Conservation (phyloP, 176 grass and related monocot species). For the Rhynchospora tenuis region DNA sequence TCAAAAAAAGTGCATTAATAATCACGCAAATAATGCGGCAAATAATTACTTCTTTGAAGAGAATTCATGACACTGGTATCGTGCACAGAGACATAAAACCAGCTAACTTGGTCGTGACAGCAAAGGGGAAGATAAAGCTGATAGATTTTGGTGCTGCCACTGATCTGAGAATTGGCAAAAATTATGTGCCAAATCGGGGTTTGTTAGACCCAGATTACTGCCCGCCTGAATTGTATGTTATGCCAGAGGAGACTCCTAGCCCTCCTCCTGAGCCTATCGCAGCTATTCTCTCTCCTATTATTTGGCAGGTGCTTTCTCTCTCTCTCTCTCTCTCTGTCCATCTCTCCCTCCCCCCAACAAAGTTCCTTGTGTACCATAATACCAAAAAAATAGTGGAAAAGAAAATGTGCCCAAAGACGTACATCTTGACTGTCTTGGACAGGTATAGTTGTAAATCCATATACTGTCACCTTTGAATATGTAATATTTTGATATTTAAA, state of each 20-base stretch:
- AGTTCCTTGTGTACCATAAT: no score
- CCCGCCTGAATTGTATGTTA: slow-evolving; percentile 89
- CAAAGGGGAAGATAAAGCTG: slow-evolving; percentile 79
- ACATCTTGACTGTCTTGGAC: background rate
- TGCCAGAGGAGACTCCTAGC: slow-evolving; percentile 82
- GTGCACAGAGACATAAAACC: slow-evolving; percentile 95
- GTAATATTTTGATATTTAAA: no score
- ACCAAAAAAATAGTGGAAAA: background rate
- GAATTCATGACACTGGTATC: slow-evolving; percentile 86
- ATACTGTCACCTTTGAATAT: background rate
- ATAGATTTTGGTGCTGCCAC: slow-evolving; percentile 98
- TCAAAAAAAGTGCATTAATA: slow-evolving; percentile 54
- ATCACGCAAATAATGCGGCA: slow-evolving; percentile 95
- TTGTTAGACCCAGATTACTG: slow-evolving; percentile 90
- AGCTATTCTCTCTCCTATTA: slow-evolving; percentile 84
- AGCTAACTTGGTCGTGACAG: slow-evolving; percentile 83
- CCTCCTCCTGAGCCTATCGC: slow-evolving; percentile 83
- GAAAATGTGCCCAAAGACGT: no score
- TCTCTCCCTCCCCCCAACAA: background rate
- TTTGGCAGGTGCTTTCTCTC: slow-evolving; percentile 66
- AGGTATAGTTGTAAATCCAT: background rate
- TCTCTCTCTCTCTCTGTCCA: background rate
- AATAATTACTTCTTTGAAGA: slow-evolving; percentile 79
- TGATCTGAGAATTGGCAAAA: slow-evolving; percentile 96
- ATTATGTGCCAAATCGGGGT: slow-evolving; percentile 67